Evolutionary conservation across 306 rosid genomes (phyloP).

Genomic region (Quercus bicolor): DNA sequence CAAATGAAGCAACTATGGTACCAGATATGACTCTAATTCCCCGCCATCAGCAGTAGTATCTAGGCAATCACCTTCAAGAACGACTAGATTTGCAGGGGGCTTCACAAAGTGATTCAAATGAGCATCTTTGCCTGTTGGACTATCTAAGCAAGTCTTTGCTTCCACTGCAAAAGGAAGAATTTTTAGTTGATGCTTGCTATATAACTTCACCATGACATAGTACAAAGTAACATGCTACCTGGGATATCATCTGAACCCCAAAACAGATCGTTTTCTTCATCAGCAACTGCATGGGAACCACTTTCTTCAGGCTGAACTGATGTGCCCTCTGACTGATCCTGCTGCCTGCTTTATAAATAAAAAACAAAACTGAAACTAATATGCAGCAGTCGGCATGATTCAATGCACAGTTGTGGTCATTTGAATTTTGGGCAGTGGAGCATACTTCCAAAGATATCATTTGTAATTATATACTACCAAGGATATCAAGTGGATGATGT

Average conservation of each 20-base stretch:
- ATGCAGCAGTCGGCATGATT: neutral
- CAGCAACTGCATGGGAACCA: conserved; percentile 39
- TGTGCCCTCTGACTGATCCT: conserved; percentile 59
- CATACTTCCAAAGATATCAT: neutral
- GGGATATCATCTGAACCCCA: conserved; percentile 82
- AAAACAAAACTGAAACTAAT: neutral
- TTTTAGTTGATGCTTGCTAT: conserved; percentile 15
- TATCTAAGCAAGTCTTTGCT: conserved; percentile 60
- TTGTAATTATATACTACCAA: neutral
- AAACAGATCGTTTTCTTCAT: conserved; percentile 65
- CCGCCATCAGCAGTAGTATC: conserved; percentile 80
- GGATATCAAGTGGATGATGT: neutral
- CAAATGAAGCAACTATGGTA: conserved; percentile 38
- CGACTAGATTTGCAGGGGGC: conserved; percentile 91
- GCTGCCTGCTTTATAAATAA: conserved; percentile 51
- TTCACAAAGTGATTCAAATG: conserved; percentile 57
- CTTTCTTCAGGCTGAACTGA: conserved; percentile 46
- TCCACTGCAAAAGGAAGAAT: conserved; percentile 59
- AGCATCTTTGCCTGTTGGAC: conserved; percentile 45
- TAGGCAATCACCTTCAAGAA: conserved; percentile 95
- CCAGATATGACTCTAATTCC: conserved; percentile 92
- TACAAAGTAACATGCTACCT: conserved; percentile 45
- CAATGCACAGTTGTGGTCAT: neutral
- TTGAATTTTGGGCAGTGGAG: neutral
- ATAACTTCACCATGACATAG: conserved; percentile 8